Evolutionary conservation across 257 asterid species (phyloP).

Genomic region (Leptodermis oblonga): DNA sequence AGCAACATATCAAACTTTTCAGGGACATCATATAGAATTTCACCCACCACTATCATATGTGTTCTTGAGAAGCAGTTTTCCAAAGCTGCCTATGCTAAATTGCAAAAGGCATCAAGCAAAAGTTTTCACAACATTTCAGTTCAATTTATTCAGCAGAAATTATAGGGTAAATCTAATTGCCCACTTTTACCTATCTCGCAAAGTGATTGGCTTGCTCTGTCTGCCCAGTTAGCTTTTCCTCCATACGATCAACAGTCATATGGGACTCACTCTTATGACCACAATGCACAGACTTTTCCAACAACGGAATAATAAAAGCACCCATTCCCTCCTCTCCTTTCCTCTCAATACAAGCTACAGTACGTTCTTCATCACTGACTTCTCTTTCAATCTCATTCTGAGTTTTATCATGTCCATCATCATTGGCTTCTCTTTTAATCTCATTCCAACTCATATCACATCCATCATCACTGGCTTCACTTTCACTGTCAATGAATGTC

Average conservation of each 20-base stretch:
- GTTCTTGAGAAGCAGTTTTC: neutral
- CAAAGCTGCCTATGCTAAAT: neutral
- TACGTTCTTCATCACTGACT: slow-evolving; percentile 26
- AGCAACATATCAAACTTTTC: too few relatives aligned
- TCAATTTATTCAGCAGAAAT: neutral
- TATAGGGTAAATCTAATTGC: neutral
- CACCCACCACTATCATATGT: neutral
- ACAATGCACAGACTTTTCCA: slow-evolving; percentile 31
- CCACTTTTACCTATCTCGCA: neutral
- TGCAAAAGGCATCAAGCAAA: neutral
- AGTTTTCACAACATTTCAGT: neutral
- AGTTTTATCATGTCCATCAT: neutral
- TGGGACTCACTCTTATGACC: slow-evolving; percentile 1
- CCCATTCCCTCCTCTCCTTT: slow-evolving; percentile 32
- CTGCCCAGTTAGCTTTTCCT: slow-evolving; percentile 7
- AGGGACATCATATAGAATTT: too few relatives aligned
- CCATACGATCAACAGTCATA: slow-evolving; percentile 11
- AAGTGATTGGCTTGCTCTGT: neutral
- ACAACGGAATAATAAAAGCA: slow-evolving; percentile 54
- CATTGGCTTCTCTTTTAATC: slow-evolving; percentile 8
- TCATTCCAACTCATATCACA: slow-evolving; percentile 7
- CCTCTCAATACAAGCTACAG: slow-evolving; percentile 12
- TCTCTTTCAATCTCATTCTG: slow-evolving; percentile 3
- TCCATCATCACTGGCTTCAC: slow-evolving; percentile 38
- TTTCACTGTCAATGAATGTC: slow-evolving; percentile 14